Evolutionary conservation across 768 basidiomycete genomes (phyloP).

Genomic region (Rhodotorula paludigena): DNA sequence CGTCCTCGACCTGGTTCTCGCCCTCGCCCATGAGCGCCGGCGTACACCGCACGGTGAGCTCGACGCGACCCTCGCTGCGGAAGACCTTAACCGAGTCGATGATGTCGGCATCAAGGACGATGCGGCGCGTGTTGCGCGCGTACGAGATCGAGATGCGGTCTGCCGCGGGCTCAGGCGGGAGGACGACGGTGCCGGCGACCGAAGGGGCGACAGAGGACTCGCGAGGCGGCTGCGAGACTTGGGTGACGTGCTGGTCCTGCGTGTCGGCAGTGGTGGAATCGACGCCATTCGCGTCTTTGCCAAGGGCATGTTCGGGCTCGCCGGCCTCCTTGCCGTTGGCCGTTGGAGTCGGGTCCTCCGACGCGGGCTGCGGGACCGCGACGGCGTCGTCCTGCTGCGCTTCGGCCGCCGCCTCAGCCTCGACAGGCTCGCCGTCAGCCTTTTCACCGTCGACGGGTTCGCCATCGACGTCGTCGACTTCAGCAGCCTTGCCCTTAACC

Average conservation of each 20-base stretch:
- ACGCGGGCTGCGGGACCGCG: too few relatives aligned
- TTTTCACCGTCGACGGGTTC: constrained; percentile 28
- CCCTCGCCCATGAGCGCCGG: constrained; percentile 19
- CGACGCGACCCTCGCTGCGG: constrained; percentile 76
- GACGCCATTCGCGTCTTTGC: too few relatives aligned
- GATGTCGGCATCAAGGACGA: constrained; percentile 82
- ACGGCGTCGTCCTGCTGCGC: background rate
- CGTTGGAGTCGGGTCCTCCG: too few relatives aligned
- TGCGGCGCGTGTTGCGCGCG: constrained; percentile 75
- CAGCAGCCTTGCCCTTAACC: background rate
- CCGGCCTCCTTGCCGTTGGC: background rate
- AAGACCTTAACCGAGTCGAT: constrained; percentile 75
- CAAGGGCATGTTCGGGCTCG: background rate
- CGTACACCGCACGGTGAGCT: constrained; percentile 59
- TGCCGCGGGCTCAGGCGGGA: constrained; percentile 34
- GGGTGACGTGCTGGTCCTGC: background rate
- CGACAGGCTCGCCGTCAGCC: constrained; percentile 18
- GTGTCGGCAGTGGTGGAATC: too few relatives aligned
- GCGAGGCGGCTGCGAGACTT: background rate
- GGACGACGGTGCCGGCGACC: background rate
- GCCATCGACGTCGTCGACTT: constrained; percentile 23
- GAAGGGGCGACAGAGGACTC: background rate
- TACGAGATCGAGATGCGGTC: constrained; percentile 82
- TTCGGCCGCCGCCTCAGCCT: background rate
- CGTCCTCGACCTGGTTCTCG: constrained; percentile 14